phyloP scores from a whole-genome alignment of 192 early-diverging fungal genomes.

The Piromyces finnis region DNA sequence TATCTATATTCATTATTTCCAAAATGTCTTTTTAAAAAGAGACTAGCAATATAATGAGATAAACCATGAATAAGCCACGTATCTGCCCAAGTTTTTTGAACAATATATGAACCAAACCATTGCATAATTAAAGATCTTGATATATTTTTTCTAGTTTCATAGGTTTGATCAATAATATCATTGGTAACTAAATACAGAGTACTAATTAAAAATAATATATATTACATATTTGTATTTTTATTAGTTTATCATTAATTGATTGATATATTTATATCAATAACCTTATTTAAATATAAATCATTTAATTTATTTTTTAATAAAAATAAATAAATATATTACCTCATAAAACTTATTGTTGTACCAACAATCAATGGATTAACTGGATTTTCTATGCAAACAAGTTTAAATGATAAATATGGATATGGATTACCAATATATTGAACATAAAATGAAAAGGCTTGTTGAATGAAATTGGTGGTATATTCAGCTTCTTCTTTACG shows the following conservation, averaged over 20 bases:
- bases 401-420: constrained; percentile 58
- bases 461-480: constrained; percentile 33
- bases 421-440: constrained; percentile 68
- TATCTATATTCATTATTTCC: constrained; percentile 79
- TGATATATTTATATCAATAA: not conserved
- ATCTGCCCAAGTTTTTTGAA: constrained; percentile 37
- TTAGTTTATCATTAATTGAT: not conserved
- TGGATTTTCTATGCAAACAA: constrained; percentile 73
- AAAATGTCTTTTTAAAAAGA: constrained; percentile 63
- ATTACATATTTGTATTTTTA: constrained; percentile 4
- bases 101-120: constrained; percentile 88
- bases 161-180: constrained; percentile 72
- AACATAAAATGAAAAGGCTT: constrained; percentile 69
- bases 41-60: constrained; percentile 48
- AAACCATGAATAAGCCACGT: constrained; percentile 77
- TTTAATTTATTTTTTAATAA: too few relatives aligned
- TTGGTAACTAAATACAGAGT: constrained; percentile 45
- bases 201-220: constrained; percentile 1
- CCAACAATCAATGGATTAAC: constrained; percentile 45
- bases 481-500: constrained; percentile 34
- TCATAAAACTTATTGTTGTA: constrained; percentile 64
- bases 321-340: constrained; percentile 6
- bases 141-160: constrained; percentile 55
- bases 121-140: constrained; percentile 60
- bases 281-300: too few relatives aligned